Base-by-base conservation (phyloP, 495 filamentous ascomycete species). In the Corynascus novoguineensis region DNA sequence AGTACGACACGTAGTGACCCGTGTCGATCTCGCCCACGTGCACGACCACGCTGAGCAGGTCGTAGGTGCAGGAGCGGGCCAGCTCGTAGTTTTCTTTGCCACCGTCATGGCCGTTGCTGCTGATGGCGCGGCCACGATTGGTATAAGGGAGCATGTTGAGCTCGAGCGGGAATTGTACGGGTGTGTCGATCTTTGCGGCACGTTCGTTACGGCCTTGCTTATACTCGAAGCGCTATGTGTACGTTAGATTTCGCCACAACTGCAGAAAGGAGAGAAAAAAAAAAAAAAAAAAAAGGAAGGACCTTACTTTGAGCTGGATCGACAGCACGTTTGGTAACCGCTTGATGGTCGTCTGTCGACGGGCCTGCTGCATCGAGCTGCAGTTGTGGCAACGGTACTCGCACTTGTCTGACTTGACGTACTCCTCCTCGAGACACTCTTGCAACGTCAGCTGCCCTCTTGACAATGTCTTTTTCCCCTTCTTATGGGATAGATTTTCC, bases 101-200 rank as follows among this genome's bases (percentile, higher is more conserved):
- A 17, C 53, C 59, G 21, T 80, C 74, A 29, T 65, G 57, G 4
- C 29, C 53, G 42, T 70, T 59, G 14, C 82, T 81, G 12, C 78
- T 80, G 17, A 83, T 87, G 0, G 89, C 53, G 41, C 71, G 60
- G 14, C 82, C 81, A 11, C 79, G 81, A 17, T 83, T 87, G 0
- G 89, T 92, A 73, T 92, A 97, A 0, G 89, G 89, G 6, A 86
- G 81, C 86, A 95, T 89, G 63, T 95, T 89, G 10, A 96, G 79
- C 49, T 86, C 80, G n/a, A 95, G 69, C 1, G 92, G 91, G 66
- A 95, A 96, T 38, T 83, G 80, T 35, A 97, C 84, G 37, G 83
- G 82, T 3, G 86, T 86, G 51, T 90, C 84, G 60, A 96, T 84
- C 67, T 97, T 97, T 15, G 83, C 83, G 12, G 82, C 82, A 12